Evolutionary conservation across 75 land plant genomes (phyloP), one percentile per base, ranked within the genome.

Genomic region (Ceratopteris richardii): DNA sequence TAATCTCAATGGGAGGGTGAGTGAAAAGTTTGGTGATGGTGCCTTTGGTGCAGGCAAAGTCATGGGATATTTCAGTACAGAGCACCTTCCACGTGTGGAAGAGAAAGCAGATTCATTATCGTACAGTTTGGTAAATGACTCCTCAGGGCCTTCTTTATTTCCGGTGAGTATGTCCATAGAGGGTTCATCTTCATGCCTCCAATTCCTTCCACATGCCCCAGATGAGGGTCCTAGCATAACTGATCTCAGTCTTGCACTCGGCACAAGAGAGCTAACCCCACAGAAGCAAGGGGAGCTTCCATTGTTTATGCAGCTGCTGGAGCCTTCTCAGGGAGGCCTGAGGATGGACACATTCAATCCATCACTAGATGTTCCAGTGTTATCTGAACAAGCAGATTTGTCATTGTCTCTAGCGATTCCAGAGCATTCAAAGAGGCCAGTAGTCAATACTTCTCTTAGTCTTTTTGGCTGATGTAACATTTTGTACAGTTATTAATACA

Each of bases 361-460:
- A 5, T 46, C 22, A 18, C 22, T 21, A 14, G 22, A 46, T 14
- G 50, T 21, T 18, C 22, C 18, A 5, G 17, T 18, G 50, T 5
- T 46, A 18, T 21, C 22, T 14, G 50, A 46, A 14, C 50, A 46
- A 21, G 50, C 50, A 18, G 50, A 46, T 21, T 46, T 46, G 50
- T 46, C 50, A 46, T 17, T 46, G 22, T 46, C 50, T n/a, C 22
- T 46, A 17, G 50, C 50, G 22, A n/a, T 46, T 46, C 50, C 50
- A 46, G 50, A 46, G 17, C 50, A 46, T 46, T 46, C 50, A n/a
- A 46, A 46, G 50, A 46, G 50, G 50, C 50, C 50, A n/a, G 22
- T 18, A 46, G 50, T 46, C 22, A 46, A 46, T 46, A 46, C 50
- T n/a, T 46, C 50, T 2, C 50, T 46, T 21, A 5, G 50, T 18